Evolutionary conservation across 441 rosid genomes (phyloP), one percentile per base, ranked within the genome.

Genomic region (Croton setiger): DNA sequence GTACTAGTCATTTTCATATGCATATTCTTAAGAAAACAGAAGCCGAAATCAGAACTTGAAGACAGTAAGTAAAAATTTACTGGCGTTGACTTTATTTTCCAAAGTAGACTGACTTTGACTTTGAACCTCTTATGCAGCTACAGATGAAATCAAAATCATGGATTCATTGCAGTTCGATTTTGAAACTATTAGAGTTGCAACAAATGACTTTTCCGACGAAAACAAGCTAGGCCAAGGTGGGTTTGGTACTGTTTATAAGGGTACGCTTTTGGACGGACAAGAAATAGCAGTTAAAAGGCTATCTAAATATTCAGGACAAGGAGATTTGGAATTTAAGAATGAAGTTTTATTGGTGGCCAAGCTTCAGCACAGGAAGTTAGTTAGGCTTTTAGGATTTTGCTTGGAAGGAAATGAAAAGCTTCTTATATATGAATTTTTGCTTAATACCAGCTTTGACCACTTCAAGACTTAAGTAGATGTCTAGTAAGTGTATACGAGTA

Each of bases 301-400:
- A 17, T 66, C 67, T 4, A 41, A 20, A 17, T 14, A 45, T 39
- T 60, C 76, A 33, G 39, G n/a, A 43, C 67, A 72, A 60, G 75
- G 75, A 41, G 75, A 59, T 2, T 11, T 5, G 3, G 75, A 72
- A 60, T 72, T 72, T 43, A 66, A 18, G 33, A 72, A 55, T 31
- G 79, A 76, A 62, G 60, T 68, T 5, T 18, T 61, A n/a, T 17
- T 70, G 35, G 58, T 77, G 49, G 75, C 77, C 13, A 66, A 63
- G 57, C 80, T 77, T 53, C 74, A 73, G n/a, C 80, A 77, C 61
- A 27, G 74, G 6, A 77, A 73, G 43, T 51, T 77, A 36, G 75
- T 70, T 1, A 58, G 64, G 44, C 72, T 72, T 15, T 47, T 60
- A 7, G 75, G 75, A 12, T 66, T 52, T 20, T 41, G 75, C 66